Conservation (phyloP, 176 grass and related monocot species). For the Poa annua region DNA sequence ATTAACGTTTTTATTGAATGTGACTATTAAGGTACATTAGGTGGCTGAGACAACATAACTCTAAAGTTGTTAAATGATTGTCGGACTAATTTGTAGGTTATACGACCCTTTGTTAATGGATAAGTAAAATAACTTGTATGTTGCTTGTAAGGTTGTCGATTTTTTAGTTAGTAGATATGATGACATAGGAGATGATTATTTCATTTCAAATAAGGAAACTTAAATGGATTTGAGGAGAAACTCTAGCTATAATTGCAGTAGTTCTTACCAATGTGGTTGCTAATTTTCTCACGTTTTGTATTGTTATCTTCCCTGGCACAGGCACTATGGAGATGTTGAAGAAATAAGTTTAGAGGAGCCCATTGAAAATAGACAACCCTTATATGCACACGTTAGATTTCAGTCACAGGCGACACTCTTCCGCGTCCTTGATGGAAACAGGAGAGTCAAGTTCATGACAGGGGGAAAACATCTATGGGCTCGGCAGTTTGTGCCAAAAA, state of each 20-base stretch:
- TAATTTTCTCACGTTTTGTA: slow-evolving; percentile 13
- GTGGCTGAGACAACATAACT: not conserved
- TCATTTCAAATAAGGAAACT: not conserved
- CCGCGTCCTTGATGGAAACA: slow-evolving; percentile 42
- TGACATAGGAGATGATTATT: not conserved
- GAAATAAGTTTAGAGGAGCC: slow-evolving; percentile 54
- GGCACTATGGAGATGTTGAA: slow-evolving; percentile 52
- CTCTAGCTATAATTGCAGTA: not conserved
- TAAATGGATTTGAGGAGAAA: not conserved
- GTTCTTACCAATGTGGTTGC: not conserved
- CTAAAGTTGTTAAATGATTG: not conserved
- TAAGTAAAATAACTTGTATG: not conserved
- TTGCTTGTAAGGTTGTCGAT: not conserved
- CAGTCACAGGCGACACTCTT: slow-evolving; percentile 41
- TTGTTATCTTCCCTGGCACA: slow-evolving; percentile 19
- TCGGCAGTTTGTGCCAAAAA: slow-evolving; percentile 60
- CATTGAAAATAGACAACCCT: slow-evolving; percentile 35
- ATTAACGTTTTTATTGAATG: not conserved
- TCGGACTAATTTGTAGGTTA: not conserved
- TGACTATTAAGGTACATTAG: not conserved
- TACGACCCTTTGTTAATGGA: not conserved
- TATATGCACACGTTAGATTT: slow-evolving; percentile 65
- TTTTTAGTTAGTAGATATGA: not conserved
- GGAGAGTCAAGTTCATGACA: slow-evolving; percentile 54
- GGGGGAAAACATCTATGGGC: slow-evolving; percentile 69